These are phyloP conservation scores for Pseudopithomyces chartarum DNA, from an alignment of 2,329 filamentous ascomycete genomes.

Conservation along the genomic window DNA sequence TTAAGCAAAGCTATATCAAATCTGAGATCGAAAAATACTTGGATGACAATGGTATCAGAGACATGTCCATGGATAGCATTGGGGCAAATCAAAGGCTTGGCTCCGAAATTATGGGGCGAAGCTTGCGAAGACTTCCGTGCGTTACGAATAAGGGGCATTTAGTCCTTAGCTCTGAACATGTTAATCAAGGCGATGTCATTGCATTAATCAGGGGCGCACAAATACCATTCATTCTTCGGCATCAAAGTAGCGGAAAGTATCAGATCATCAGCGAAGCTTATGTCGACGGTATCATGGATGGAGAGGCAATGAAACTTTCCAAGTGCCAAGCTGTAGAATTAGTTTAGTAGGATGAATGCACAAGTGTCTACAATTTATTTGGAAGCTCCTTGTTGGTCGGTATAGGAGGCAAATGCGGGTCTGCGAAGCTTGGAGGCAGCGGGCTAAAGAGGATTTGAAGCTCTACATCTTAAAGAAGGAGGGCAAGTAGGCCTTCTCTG, in stretches of 20 bases:
- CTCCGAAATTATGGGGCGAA: neutral
- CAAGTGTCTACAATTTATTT: no score
- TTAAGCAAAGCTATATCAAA: neutral
- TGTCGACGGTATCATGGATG: constrained; percentile 19
- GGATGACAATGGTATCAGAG: neutral
- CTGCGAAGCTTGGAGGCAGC: no score
- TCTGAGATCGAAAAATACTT: neutral
- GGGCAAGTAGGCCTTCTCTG: no score
- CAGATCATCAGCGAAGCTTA: constrained; percentile 16
- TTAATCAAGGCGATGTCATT: constrained; percentile 13
- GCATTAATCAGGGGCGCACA: constrained; percentile 10
- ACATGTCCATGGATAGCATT: neutral
- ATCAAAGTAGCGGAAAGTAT: neutral
- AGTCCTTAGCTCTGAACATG: neutral
- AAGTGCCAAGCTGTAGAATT: no score
- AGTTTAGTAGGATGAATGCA: no score
- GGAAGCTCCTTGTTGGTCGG: no score
- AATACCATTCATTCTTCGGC: constrained; percentile 16
- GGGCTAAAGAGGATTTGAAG: no score
- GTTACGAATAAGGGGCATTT: neutral
- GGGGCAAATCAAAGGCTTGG: no score
- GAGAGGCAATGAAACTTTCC: constrained; percentile 13
- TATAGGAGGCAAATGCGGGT: no score
- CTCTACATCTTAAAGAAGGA: no score
- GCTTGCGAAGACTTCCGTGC: neutral